These are phyloP conservation scores for Crithidia fasciculata DNA, from an alignment of 208 protist species.

Conservation along the genomic window DNA sequence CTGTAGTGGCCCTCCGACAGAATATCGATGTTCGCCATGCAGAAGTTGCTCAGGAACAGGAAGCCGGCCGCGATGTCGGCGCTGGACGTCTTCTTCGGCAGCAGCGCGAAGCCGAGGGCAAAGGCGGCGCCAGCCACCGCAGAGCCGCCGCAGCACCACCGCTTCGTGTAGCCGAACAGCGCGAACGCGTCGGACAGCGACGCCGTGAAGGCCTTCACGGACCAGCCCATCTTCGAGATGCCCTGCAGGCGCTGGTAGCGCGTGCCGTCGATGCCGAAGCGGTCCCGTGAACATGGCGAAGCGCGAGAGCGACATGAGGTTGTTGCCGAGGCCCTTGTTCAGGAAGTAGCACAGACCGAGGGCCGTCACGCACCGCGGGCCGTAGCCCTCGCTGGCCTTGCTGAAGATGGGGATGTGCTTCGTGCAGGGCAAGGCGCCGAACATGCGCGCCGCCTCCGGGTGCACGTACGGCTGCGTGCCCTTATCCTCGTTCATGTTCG, in stretches of 20 bases:
- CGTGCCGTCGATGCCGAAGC: slow-evolving; percentile 44
- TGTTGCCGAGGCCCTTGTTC: slow-evolving; percentile 45
- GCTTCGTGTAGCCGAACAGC: slow-evolving; percentile 69
- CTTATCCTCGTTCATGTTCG: too few relatives aligned
- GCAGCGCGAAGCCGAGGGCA: slow-evolving; percentile 42
- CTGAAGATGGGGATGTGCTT: slow-evolving; percentile 53
- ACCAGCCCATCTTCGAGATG: slow-evolving; percentile 60
- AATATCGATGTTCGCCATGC: slow-evolving; percentile 74
- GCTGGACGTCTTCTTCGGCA: slow-evolving; percentile 42
- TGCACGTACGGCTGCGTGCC: slow-evolving; percentile 17
- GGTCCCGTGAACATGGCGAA: slow-evolving; percentile 56
- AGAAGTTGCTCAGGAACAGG: slow-evolving; percentile 55
- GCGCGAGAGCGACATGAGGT: slow-evolving; percentile 36
- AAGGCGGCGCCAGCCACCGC: slow-evolving; percentile 43
- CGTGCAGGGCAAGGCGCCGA: slow-evolving; percentile 20
- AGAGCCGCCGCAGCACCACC: slow-evolving; percentile 61
- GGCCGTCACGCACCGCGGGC: slow-evolving; percentile 32
- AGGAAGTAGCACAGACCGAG: slow-evolving; percentile 56
- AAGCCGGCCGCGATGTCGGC: slow-evolving; percentile 45
- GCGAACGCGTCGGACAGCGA: slow-evolving; percentile 57
- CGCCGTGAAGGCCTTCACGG: slow-evolving; percentile 64
- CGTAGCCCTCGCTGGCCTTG: slow-evolving; percentile 37
- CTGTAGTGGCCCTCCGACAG: slow-evolving; percentile 79
- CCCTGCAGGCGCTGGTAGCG: slow-evolving; percentile 64
- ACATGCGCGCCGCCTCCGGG: slow-evolving; percentile 24